Conservation (phyloP, 345 rosid species). For the Aethionema arabicum region DNA sequence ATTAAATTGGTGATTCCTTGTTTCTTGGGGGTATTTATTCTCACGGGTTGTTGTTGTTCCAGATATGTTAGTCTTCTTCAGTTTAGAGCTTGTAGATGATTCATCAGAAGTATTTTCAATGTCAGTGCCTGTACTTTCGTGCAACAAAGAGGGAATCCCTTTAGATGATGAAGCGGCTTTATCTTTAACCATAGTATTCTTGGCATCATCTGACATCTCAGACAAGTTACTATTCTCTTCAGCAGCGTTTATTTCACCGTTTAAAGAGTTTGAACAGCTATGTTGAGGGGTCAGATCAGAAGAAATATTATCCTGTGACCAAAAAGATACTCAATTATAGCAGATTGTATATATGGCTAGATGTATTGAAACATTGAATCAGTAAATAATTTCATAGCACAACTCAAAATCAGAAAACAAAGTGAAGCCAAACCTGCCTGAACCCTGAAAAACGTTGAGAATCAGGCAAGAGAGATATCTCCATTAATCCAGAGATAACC, state of each 20-base stretch:
- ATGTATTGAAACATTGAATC: slow-evolving; percentile 11
- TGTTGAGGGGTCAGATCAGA: slow-evolving; percentile 39
- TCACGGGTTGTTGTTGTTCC: slow-evolving; percentile 29
- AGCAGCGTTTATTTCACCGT: slow-evolving; percentile 39
- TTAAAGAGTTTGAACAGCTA: slow-evolving; percentile 45
- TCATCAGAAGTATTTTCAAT: slow-evolving; percentile 32
- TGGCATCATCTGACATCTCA: slow-evolving; percentile 34
- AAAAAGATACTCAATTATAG: slow-evolving; percentile 8
- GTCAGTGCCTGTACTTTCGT: slow-evolving; percentile 18
- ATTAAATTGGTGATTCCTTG: slow-evolving; percentile 30
- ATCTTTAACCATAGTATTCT: slow-evolving; percentile 28
- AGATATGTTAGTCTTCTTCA: slow-evolving; percentile 45
- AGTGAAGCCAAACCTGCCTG: slow-evolving; percentile 40
- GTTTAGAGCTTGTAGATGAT: slow-evolving; percentile 28
- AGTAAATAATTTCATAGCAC: neutral
- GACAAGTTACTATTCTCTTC: slow-evolving; percentile 35
- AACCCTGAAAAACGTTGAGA: slow-evolving; percentile 37
- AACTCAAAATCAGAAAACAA: slow-evolving; percentile 9
- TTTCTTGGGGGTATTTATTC: slow-evolving; percentile 33
- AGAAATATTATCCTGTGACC: slow-evolving; percentile 45
- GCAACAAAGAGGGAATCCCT: slow-evolving; percentile 19
- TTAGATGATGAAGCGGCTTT: slow-evolving; percentile 20
- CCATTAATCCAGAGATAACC: slow-evolving; percentile 32
- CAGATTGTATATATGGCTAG: slow-evolving; percentile 6
- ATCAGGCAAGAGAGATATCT: slow-evolving; percentile 27